These are phyloP conservation scores for Hypsizygus ulmarius DNA, from an alignment of 1,284 basidiomycete species.

Conservation along the genomic window DNA sequence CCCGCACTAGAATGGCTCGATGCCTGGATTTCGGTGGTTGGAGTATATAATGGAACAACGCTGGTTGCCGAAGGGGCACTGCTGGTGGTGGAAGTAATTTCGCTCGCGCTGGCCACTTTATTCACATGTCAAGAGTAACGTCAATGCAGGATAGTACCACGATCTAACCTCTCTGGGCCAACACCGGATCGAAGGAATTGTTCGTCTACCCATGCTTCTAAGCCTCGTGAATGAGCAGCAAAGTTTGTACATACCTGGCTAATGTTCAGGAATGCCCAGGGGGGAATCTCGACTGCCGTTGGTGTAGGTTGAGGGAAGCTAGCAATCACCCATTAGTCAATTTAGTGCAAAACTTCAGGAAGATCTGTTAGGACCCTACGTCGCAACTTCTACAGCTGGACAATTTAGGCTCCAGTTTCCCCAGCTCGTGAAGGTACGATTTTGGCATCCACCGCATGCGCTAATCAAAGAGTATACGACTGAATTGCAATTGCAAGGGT, in stretches of 20 bases:
- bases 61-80: too few relatives aligned
- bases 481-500: conserved; percentile 27
- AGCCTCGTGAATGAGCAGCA: neutral
- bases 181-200: conserved; percentile 30
- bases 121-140: conserved; percentile 1
- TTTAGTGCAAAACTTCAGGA: neutral
- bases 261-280: conserved; percentile 44
- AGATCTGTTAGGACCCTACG: conserved; percentile 16
- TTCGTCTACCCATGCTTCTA: conserved; percentile 22
- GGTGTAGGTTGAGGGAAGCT: conserved; percentile 35
- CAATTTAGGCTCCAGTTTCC: conserved; percentile 39
- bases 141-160: conserved; percentile 6
- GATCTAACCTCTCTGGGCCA: conserved; percentile 21
- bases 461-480: conserved; percentile 30
- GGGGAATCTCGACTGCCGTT: conserved; percentile 31
- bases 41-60: too few relatives aligned
- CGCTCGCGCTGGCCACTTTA: conserved; percentile 8
- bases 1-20: conserved; percentile 34
- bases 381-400: conserved; percentile 17
- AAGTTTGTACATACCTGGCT: conserved; percentile 25
- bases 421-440: conserved; percentile 27
- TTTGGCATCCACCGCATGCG: conserved; percentile 30
- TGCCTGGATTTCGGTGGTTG: conserved; percentile 4
- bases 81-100: neutral
- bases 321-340: conserved; percentile 12